A percentile compares a stretch with the other conserved stretches of the same genome.
These are phyloP conservation scores for Lasiodiplodia theobromae DNA, from an alignment of 2,329 filamentous ascomycete genomes.

Conservation along the genomic window DNA sequence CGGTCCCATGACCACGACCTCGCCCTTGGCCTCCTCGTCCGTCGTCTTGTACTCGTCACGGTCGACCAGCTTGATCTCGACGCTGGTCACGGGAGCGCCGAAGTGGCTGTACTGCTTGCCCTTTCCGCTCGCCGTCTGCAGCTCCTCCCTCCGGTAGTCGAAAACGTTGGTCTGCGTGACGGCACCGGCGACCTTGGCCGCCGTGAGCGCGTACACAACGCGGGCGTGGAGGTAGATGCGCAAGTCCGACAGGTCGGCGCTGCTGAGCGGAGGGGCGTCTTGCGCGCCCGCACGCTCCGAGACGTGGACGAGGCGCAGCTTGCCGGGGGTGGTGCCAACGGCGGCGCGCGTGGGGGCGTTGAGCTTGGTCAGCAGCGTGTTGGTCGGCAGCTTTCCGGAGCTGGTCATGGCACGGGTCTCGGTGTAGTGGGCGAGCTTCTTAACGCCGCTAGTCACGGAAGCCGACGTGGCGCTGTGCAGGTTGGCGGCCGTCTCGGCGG, in stretches of 20 bases:
- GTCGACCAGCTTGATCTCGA: constrained; percentile 79
- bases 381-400: constrained; percentile 75
- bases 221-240: constrained; percentile 81
- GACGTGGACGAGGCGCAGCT: constrained; percentile 81
- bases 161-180: constrained; percentile 87
- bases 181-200: constrained; percentile 83
- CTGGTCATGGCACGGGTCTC: constrained; percentile 72
- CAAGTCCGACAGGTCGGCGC: constrained; percentile 77
- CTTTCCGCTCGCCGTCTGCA: constrained; percentile 41
- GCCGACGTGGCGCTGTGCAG: constrained; percentile 69
- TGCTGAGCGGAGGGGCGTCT: constrained; percentile 68
- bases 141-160: constrained; percentile 72
- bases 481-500: constrained; percentile 73
- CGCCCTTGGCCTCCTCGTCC: constrained; percentile 58
- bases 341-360: constrained; percentile 66
- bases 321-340: constrained; percentile 70
- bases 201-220: constrained; percentile 84
- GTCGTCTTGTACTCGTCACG: constrained; percentile 66
- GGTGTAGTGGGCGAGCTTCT: constrained; percentile 73
- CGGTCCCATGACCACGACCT: constrained; percentile 77
- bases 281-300: constrained; percentile 72
- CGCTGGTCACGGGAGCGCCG: constrained; percentile 78
- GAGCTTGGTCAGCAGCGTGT: constrained; percentile 67
- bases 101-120: constrained; percentile 68
- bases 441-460: constrained; percentile 67